Evolutionary conservation across 257 asterid genomes (phyloP).

Genomic region (Rhazya stricta): DNA sequence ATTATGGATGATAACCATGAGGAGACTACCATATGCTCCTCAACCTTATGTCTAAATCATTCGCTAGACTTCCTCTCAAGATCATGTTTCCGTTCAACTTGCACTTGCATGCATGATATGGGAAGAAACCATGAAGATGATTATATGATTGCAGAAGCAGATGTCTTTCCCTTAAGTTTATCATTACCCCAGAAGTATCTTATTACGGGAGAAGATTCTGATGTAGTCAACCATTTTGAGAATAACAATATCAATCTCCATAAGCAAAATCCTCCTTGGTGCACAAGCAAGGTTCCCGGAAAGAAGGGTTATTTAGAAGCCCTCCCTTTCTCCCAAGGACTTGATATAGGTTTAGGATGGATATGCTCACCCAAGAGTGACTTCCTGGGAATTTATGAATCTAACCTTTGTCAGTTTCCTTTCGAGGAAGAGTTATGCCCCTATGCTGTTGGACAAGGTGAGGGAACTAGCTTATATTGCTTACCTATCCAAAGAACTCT

Average conservation of each 20-base stretch:
- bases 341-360: slow-evolving; percentile 24
- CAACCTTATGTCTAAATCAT: slow-evolving; percentile 27
- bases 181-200: slow-evolving; percentile 30
- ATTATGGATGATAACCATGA: slow-evolving; percentile 25
- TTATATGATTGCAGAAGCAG: slow-evolving; percentile 26
- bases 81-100: slow-evolving; percentile 27
- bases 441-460: slow-evolving; percentile 16
- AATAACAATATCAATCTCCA: slow-evolving; percentile 21
- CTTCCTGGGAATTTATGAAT: slow-evolving; percentile 20
- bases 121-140: slow-evolving; percentile 29
- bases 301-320: slow-evolving; percentile 25
- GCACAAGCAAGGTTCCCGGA: slow-evolving; percentile 17
- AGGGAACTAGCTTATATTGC: slow-evolving; percentile 19
- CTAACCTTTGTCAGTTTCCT: slow-evolving; percentile 35
- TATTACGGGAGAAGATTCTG: slow-evolving; percentile 27
- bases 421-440: slow-evolving; percentile 17
- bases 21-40: slow-evolving; percentile 18
- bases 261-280: slow-evolving; percentile 25
- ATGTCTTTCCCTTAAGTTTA: slow-evolving; percentile 27
- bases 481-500: slow-evolving; percentile 14
- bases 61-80: slow-evolving; percentile 20
- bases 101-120: slow-evolving; percentile 20
- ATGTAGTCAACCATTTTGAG: slow-evolving; percentile 20
- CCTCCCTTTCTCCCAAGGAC: slow-evolving; percentile 18
- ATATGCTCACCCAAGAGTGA: slow-evolving; percentile 32